These are phyloP conservation scores for Athelia sp. DNA, from an alignment of 1,284 basidiomycete species.

Conservation along the genomic window DNA sequence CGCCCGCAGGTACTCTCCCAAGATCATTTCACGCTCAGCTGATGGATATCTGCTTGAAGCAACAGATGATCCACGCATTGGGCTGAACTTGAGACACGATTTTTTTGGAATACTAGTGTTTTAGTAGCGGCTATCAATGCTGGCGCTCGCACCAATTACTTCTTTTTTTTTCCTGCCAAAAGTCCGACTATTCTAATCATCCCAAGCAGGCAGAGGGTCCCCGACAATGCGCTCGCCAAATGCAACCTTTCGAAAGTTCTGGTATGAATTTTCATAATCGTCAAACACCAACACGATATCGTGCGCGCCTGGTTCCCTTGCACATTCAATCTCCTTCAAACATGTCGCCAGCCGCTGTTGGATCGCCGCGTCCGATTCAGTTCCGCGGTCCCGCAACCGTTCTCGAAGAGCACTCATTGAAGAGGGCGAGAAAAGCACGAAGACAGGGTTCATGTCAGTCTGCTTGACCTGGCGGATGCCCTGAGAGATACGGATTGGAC, in stretches of 20 bases:
- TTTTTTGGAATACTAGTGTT: no score
- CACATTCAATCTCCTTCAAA: conserved; percentile 82
- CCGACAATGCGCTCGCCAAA: conserved; percentile 53
- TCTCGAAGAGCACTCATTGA: conserved; percentile 59
- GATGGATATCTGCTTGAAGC: no score
- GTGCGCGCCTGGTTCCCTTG: conserved; percentile 68
- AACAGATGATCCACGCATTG: no score
- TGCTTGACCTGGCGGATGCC: no score
- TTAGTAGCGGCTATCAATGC: no score
- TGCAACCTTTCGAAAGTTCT: conserved; percentile 64
- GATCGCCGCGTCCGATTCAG: conserved; percentile 77
- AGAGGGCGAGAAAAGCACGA: conserved; percentile 92
- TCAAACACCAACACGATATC: conserved; percentile 92
- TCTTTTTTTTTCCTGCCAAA: no score
- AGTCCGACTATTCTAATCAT: no score
- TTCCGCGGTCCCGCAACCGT: conserved; percentile 79
- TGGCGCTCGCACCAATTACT: no score
- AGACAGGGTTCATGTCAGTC: conserved; percentile 78
- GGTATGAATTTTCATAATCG: conserved; percentile 81
- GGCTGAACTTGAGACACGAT: no score
- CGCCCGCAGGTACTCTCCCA: no score
- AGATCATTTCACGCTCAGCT: no score
- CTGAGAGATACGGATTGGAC: no score
- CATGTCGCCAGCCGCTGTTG: conserved; percentile 79
- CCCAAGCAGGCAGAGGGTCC: conserved; percentile 62